A percentile compares a stretch with the other conserved stretches of the same genome.
Conservation (phyloP, 345 rosid species). For the Dovyalis caffra region DNA sequence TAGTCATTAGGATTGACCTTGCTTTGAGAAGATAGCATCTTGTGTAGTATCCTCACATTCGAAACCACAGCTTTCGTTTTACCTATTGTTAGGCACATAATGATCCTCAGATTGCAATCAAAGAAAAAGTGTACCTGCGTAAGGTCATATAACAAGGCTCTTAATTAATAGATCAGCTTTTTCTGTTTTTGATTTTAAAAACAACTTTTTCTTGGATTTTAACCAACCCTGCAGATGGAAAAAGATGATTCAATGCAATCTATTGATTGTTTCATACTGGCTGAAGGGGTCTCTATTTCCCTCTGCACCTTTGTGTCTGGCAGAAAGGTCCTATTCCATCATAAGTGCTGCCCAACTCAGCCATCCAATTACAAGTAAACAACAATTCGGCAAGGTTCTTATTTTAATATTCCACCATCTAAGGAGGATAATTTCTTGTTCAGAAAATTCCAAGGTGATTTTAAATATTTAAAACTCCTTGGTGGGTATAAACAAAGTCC, state of each 20-base stretch:
- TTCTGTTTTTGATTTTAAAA: not conserved
- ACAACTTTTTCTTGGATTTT: not conserved
- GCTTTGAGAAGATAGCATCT: not conserved
- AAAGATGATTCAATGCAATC: not conserved
- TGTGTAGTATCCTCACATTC: not conserved
- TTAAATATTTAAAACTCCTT: not conserved
- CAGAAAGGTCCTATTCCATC: not conserved
- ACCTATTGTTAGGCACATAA: not conserved
- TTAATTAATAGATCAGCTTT: not conserved
- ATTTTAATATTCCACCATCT: not conserved
- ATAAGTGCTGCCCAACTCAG: not conserved
- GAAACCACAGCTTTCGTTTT: not conserved
- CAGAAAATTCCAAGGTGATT: not conserved
- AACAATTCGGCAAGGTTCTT: not conserved
- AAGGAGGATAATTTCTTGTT: not conserved
- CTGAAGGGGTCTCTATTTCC: not conserved
- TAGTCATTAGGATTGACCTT: not conserved
- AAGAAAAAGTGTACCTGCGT: not conserved
- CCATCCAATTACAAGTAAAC: not conserved
- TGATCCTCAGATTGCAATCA: not conserved
- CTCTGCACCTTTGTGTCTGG: not conserved
- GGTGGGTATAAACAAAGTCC: not conserved
- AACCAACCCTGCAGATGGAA: not conserved
- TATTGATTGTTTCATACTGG: not conserved
- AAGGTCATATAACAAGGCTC: not conserved